Percentiles rank a stretch among this genome's conserved stretches.
Evolutionary conservation across 2,329 filamentous ascomycete species (phyloP).

Genomic region (Bipolaris oryzae): DNA sequence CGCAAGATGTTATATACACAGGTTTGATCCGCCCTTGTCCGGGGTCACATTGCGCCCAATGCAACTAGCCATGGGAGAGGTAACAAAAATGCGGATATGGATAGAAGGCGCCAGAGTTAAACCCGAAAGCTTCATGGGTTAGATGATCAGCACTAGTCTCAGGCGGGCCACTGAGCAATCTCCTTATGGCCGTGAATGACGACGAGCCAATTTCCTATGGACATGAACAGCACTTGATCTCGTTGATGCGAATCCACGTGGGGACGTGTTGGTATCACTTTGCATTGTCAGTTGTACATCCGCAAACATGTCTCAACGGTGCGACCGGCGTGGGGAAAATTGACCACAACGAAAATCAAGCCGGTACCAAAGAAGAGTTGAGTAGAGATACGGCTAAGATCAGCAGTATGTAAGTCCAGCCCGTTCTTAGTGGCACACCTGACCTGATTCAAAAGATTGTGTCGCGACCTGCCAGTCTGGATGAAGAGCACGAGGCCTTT

Average conservation of each 20-base stretch:
- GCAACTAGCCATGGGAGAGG: constrained; percentile 5
- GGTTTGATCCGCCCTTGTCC: neutral
- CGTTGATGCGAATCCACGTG: constrained; percentile 1
- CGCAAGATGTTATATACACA: constrained; percentile 2
- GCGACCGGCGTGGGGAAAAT: neutral
- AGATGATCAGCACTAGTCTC: constrained; percentile 4
- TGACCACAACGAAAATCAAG: neutral
- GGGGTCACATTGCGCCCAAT: neutral
- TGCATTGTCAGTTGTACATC: neutral
- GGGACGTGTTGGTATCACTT: constrained; percentile 1
- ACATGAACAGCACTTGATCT: neutral
- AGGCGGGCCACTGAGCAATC: neutral
- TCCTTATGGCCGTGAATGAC: neutral
- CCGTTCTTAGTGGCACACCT: constrained; percentile 3
- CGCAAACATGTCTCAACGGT: neutral
- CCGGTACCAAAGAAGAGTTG: neutral
- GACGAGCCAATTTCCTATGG: neutral
- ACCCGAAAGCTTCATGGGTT: neutral
- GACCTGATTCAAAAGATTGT: constrained; percentile 3
- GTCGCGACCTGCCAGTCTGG: constrained; percentile 1
- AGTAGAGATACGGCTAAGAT: neutral
- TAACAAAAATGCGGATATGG: constrained; percentile 1
- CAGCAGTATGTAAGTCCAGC: neutral
- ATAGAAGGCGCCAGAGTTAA: neutral
- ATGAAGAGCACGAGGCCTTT: constrained; percentile 3